Base-by-base conservation (phyloP, 2,329 filamentous ascomycete genomes). In the Neopestalotiopsis sp. region DNA sequence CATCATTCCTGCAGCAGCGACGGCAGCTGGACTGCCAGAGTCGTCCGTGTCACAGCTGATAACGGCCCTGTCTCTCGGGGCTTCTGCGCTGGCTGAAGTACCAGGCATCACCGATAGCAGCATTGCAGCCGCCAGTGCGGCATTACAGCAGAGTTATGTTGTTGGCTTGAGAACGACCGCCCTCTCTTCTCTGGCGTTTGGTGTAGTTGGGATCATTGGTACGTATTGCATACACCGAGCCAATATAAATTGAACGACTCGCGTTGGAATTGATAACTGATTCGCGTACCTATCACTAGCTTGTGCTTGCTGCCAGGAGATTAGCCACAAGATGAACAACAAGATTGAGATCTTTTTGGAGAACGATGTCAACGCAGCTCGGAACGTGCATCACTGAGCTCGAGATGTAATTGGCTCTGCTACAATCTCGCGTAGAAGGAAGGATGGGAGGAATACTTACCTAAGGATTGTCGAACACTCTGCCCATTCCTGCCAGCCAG, bases 311-410 rank as follows among this genome's bases (percentile, higher is more conserved):
- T 79, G 77, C 69, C 73, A 79, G 67, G 77, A 79, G 65, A 78
- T 79, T 64, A 77, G 73, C 40, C 71, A 74, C 56, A 79, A 79
- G 76, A 80, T 80, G 78, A 78, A 78, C 70, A 74, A 79, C 72
- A 79, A 79, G 76, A 80, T 79, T 70, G 77, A 80, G 68, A 74
- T 79, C 32, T 80, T 75, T 72, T 70, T 80, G 45, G 78, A 79
- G 72, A 79, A 78, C 64, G 76, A 79, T 53, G 73, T 76, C 59
- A 73, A 78, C 57, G 76, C 76, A 3, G 76, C 78, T 38, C 76
- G 74, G 72, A 78, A 78, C 70, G 74, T 69, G 63, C 77, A 72
- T 67, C 74, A 77, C 53, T 76, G 65, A 68, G 20, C 28, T 30
- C 58, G 65, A 3, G 28, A 17, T 9, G 61, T 14, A 56, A 53